Evolutionary conservation across 352 stramenopile species (phyloP).

Genomic region (Phytophthora hibernalis): DNA sequence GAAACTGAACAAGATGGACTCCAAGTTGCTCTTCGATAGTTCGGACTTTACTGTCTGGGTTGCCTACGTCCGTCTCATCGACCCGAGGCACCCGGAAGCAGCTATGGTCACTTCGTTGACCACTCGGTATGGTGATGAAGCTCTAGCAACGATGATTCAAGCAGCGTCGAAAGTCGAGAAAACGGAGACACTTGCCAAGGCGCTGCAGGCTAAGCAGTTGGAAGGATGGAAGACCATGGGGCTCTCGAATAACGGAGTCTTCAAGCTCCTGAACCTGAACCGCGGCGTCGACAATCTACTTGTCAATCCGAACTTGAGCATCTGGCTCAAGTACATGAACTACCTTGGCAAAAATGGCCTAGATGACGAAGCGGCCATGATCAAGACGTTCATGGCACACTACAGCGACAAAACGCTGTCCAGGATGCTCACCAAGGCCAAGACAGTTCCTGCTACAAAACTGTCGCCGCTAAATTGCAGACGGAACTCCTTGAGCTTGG

Average conservation of each 20-base stretch:
- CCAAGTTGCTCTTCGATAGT: slow-evolving; percentile 11
- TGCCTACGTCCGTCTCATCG: background rate
- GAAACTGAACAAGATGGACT: slow-evolving; percentile 11
- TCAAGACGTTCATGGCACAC: background rate
- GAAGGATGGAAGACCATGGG: background rate
- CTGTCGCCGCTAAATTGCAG: no score
- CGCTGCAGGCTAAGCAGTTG: background rate
- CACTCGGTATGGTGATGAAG: slow-evolving; percentile 2
- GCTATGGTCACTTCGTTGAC: slow-evolving; percentile 4
- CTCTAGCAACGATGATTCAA: slow-evolving; percentile 6
- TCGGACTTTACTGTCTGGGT: slow-evolving; percentile 14
- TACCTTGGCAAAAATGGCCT: no score
- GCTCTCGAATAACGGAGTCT: background rate
- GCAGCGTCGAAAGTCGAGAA: background rate
- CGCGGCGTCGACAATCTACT: background rate
- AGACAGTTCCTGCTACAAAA: background rate
- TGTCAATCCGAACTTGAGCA: background rate
- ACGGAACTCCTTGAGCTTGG: no score
- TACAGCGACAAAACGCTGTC: background rate
- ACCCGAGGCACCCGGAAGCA: background rate
- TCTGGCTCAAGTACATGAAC: background rate
- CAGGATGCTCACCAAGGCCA: background rate
- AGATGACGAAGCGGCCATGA: background rate
- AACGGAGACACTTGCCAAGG: background rate
- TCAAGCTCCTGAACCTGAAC: background rate